Percentiles rank a stretch among this genome's conserved stretches.
phyloP scores from a whole-genome alignment of 179 eudicot species.

The Spinacia oleracea region DNA sequence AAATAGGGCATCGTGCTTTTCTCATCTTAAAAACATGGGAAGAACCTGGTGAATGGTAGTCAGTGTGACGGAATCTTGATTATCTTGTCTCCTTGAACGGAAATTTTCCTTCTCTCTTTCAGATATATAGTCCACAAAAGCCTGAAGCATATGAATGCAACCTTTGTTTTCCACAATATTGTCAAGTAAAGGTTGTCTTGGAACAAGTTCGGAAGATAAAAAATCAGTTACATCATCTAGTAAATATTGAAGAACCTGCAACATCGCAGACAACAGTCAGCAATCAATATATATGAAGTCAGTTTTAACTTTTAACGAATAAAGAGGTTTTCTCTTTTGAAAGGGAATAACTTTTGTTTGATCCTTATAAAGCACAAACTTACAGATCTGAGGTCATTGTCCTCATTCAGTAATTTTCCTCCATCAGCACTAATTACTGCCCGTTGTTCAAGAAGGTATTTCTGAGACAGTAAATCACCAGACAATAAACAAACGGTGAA shows the following conservation, averaged over 20 bases:
- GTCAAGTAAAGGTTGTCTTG: slow-evolving; percentile 34
- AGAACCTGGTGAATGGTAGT: slow-evolving; percentile 95
- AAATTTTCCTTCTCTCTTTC: slow-evolving; percentile 87
- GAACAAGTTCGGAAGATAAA: slow-evolving; percentile 47
- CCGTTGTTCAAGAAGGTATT: slow-evolving; percentile 85
- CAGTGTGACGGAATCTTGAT: slow-evolving; percentile 77
- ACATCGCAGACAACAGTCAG: slow-evolving; percentile 7
- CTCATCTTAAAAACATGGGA: not conserved
- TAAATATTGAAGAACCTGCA: slow-evolving; percentile 82
- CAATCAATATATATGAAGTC: not conserved
- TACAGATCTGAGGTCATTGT: slow-evolving; percentile 89
- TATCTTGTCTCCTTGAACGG: slow-evolving; percentile 67
- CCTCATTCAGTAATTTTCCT: slow-evolving; percentile 88
- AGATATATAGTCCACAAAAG: slow-evolving; percentile 69
- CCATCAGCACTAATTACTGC: slow-evolving; percentile 80
- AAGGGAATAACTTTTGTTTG: not conserved
- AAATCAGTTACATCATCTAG: slow-evolving; percentile 83
- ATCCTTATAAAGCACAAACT: slow-evolving; percentile 25
- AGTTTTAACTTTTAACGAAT: not conserved
- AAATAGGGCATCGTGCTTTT: not conserved
- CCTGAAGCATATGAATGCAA: slow-evolving; percentile 56
- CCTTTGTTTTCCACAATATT: slow-evolving; percentile 46
- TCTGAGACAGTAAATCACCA: slow-evolving; percentile 43
- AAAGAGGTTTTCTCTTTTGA: not conserved
- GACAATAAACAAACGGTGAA: slow-evolving; percentile 11